Evolutionary conservation across 176 grass and related monocot genomes (phyloP).

Genomic region (Avena sativa): DNA sequence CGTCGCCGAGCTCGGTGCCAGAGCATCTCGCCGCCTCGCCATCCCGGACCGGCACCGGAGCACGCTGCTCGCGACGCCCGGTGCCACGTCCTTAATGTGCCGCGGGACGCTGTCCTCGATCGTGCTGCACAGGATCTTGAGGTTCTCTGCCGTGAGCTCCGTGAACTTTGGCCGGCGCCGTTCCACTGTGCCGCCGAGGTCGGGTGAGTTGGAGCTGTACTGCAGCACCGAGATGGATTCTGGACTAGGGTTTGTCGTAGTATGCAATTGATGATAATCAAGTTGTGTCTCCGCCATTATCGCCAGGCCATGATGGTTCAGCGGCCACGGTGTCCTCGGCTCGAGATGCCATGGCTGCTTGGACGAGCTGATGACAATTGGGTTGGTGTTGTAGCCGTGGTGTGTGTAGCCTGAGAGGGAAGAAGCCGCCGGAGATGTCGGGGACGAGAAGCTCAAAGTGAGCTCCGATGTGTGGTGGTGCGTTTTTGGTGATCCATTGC

Average conservation of each 20-base stretch:
- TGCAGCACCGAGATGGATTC: slow-evolving; percentile 42
- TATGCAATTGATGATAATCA: slow-evolving; percentile 18
- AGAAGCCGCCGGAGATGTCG: slow-evolving; percentile 41
- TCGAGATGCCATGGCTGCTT: slow-evolving; percentile 49
- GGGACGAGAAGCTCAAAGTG: slow-evolving; percentile 71
- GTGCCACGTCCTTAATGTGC: slow-evolving; percentile 51
- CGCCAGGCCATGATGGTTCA: not conserved
- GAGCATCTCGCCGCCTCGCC: slow-evolving; percentile 49
- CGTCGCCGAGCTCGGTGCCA: slow-evolving; percentile 40
- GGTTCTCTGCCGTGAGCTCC: slow-evolving; percentile 83
- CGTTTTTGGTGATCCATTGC: slow-evolving; percentile 37
- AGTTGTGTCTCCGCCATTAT: not conserved
- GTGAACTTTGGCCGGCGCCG: slow-evolving; percentile 60
- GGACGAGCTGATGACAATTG: slow-evolving; percentile 20
- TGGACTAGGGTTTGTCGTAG: slow-evolving; percentile 28
- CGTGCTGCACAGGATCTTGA: slow-evolving; percentile 68
- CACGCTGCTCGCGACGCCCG: slow-evolving; percentile 70
- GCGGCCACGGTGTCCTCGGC: slow-evolving; percentile 48
- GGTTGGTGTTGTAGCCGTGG: slow-evolving; percentile 37
- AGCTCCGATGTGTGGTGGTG: slow-evolving; percentile 63
- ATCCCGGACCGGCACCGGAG: slow-evolving; percentile 81
- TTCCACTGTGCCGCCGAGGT: slow-evolving; percentile 17
- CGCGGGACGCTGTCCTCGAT: slow-evolving; percentile 58
- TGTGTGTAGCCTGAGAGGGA: slow-evolving; percentile 37
- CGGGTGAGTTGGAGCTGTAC: slow-evolving; percentile 53